Evolutionary conservation across 306 rosid species (phyloP).

Genomic region (Pueraria montana): DNA sequence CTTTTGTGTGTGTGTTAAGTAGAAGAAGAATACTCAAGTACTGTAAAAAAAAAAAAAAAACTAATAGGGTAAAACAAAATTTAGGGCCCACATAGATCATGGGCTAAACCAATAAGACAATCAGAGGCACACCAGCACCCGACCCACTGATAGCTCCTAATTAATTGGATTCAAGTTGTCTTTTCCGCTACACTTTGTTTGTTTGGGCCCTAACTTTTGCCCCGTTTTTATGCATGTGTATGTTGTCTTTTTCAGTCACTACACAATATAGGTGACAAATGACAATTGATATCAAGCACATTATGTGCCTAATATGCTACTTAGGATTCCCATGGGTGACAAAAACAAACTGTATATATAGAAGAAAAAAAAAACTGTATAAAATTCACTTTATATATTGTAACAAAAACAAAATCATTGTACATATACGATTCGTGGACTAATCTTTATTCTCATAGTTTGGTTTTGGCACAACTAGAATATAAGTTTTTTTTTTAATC

Average conservation of each 20-base stretch:
- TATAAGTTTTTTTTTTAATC: not conserved
- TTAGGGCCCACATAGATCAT: slow-evolving; percentile 53
- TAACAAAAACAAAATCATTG: slow-evolving; percentile 17
- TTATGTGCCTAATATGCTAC: slow-evolving; percentile 43
- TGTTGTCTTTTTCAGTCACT: slow-evolving; percentile 32
- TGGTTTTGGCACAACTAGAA: slow-evolving; percentile 7
- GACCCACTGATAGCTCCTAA: slow-evolving; percentile 54
- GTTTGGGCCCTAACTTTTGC: slow-evolving; percentile 42
- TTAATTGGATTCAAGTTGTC: slow-evolving; percentile 54
- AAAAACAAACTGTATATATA: not conserved
- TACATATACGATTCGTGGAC: not conserved
- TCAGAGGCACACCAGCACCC: slow-evolving; percentile 48
- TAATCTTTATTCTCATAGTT: slow-evolving; percentile 29
- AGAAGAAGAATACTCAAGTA: no score
- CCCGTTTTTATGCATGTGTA: slow-evolving; percentile 20
- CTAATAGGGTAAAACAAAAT: slow-evolving; percentile 11
- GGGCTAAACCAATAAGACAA: slow-evolving; percentile 53
- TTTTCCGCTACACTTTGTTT: slow-evolving; percentile 34
- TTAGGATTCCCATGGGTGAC: slow-evolving; percentile 31
- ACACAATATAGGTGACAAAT: not conserved
- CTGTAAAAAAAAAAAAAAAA: no score
- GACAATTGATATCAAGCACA: slow-evolving; percentile 37
- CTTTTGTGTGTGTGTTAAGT: no score
- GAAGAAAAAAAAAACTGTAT: not conserved
- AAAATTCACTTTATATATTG: not conserved